These are phyloP conservation scores for Steccherinum ochraceum DNA, from an alignment of 768 basidiomycete species.

Conservation along the genomic window DNA sequence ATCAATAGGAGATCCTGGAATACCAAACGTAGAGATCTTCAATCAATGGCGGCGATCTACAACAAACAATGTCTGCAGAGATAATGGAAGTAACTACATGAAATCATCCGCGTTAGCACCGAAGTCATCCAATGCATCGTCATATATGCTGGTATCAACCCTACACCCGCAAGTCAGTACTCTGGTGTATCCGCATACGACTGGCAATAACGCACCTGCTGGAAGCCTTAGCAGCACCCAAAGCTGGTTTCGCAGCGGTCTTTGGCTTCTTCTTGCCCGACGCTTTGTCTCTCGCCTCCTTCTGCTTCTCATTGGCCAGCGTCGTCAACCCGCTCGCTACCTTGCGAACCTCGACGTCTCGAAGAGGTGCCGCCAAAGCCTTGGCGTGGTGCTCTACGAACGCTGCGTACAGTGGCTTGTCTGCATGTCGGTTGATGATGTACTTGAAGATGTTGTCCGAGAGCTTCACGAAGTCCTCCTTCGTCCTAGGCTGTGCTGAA, in stretches of 20 bases:
- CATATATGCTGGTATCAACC: slow-evolving; percentile 75
- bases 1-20: too few relatives aligned
- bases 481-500: slow-evolving; percentile 76
- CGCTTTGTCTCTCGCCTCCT: slow-evolving; percentile 77
- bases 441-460: slow-evolving; percentile 69
- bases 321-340: slow-evolving; percentile 78
- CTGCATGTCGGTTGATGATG: slow-evolving; percentile 72
- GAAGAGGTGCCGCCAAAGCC: slow-evolving; percentile 68
- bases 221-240: slow-evolving; percentile 68
- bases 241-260: slow-evolving; percentile 58
- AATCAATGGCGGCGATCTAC: not conserved
- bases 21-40: too few relatives aligned
- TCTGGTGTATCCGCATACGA: not conserved
- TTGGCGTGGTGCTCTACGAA: slow-evolving; percentile 85
- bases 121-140: slow-evolving; percentile 89
- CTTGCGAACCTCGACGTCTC: slow-evolving; percentile 89
- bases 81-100: slow-evolving; percentile 56
- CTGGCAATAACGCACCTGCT: slow-evolving; percentile 40
- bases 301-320: slow-evolving; percentile 93
- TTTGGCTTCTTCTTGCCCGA: slow-evolving; percentile 90
- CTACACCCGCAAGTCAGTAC: slow-evolving; percentile 28
- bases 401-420: slow-evolving; percentile 73
- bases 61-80: not conserved
- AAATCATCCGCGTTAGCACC: slow-evolving; percentile 73
- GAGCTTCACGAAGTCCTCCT: slow-evolving; percentile 78